phyloP scores from a whole-genome alignment of 2,329 filamentous ascomycete species.

The Thelonectria discophora region DNA sequence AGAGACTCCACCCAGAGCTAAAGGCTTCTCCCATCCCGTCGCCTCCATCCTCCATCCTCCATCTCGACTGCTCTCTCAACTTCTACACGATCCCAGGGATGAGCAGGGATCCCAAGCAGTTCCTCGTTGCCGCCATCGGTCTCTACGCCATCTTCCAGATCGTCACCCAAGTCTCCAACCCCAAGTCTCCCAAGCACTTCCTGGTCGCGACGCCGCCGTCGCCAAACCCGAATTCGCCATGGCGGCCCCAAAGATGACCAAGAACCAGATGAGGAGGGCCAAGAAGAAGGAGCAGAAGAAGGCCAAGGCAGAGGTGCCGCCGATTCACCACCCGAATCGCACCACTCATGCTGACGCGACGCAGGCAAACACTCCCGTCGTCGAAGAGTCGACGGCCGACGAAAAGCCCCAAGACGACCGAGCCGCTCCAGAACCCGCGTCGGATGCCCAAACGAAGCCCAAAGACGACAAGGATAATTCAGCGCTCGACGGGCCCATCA shows the following conservation, averaged over 20 bases:
- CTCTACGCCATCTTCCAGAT: conserved; percentile 51
- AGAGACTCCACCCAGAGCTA: conserved; percentile 25
- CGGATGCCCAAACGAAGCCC: conserved; percentile 56
- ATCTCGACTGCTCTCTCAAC: conserved; percentile 10
- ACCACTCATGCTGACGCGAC: conserved; percentile 31
- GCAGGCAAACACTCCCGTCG: conserved; percentile 30
- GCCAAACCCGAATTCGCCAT: conserved; percentile 53
- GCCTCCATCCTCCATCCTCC: conserved; percentile 12
- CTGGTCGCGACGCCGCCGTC: conserved; percentile 39
- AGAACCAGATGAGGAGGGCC: conserved; percentile 91
- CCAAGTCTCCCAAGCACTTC: conserved; percentile 40
- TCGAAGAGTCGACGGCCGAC: conserved; percentile 32
- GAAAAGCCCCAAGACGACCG: conserved; percentile 40
- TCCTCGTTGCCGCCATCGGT: conserved; percentile 45
- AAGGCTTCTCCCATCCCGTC: conserved; percentile 21
- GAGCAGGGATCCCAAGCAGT: conserved; percentile 52
- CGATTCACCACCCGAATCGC: background rate
- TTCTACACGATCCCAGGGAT: conserved; percentile 40
- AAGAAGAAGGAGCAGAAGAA: conserved; percentile 95
- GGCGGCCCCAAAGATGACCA: conserved; percentile 79
- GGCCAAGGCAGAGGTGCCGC: conserved; percentile 62
- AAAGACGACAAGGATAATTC: conserved; percentile 46
- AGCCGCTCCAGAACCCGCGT: conserved; percentile 47
- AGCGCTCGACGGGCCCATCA: conserved; percentile 59
- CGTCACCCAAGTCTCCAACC: conserved; percentile 47